Base-by-base conservation (phyloP, 768 basidiomycete species). In the Galerina marginata region DNA sequence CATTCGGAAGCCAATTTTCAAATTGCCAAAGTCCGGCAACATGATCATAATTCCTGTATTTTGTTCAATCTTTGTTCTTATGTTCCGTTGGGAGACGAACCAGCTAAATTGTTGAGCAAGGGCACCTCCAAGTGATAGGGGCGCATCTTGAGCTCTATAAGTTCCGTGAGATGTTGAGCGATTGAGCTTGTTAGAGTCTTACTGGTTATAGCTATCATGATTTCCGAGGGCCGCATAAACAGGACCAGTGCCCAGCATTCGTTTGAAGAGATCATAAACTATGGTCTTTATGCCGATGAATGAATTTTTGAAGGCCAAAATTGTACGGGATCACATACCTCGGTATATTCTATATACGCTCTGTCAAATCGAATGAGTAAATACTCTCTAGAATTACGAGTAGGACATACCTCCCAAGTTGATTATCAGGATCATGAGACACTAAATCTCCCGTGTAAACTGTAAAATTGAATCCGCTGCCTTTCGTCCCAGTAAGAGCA, bases 181-280 rank as follows among this genome's bases (percentile, higher is more conserved):
- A 16, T 14, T 48, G 57, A 38, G 11, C 23, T 38, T 44, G 33
- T 52, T 20, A 29, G 36, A 23, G 15, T 66, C 83, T 33, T 61
- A 89, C 86, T 85, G 81, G 64, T 87, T 86, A 70, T 87, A 90
- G 43, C 80, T 86, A 69, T 93, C 91, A 65, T 93, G 91, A 69
- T 93, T 93, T 9, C 91, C 91, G 9, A 92, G 75, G 0, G 87
- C 84, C 29, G 88, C 85, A 63, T 92, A 93, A 2, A 92, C 82
- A n/a, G 91, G 89, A 0, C 89, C 88, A 12, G 82, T 77, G 14
- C 85, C 85, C 33, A 92, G 78, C 65, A 79, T 78, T 14, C 77
- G 77, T 71, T 83, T 88, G 73, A 91, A 82, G 38, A 92, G 78
- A 62, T 87, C 88, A 67, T 84, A 92, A 20, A 91, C 58, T 1